Evolutionary conservation across 371 early-diverging fungal genomes (phyloP).

Genomic region (Quaeritorhiza haematococci): DNA sequence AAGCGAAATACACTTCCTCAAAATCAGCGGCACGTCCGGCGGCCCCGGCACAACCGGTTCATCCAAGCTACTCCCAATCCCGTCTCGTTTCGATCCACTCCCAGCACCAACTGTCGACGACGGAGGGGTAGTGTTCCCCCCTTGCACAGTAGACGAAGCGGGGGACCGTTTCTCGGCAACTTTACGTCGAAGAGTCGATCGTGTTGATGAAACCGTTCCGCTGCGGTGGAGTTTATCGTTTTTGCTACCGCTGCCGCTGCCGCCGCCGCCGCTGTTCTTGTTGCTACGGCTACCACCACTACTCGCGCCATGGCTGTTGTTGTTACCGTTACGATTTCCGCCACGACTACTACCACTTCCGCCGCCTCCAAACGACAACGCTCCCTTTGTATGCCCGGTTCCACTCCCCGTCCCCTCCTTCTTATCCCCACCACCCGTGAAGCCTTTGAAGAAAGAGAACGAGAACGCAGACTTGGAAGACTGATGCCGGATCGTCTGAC

Average conservation of each 20-base stretch:
- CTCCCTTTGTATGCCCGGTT: slow-evolving; percentile 7
- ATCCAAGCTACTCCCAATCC: slow-evolving; percentile 16
- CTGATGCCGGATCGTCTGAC: too few relatives aligned
- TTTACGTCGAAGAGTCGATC: not conserved
- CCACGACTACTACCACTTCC: too few relatives aligned
- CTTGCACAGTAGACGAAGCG: slow-evolving; percentile 11
- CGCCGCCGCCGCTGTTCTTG: slow-evolving; percentile 5
- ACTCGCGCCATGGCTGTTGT: slow-evolving; percentile 12
- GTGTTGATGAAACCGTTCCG: slow-evolving; percentile 22
- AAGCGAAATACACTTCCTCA: slow-evolving; percentile 35
- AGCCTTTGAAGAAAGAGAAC: too few relatives aligned
- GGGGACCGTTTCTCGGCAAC: slow-evolving; percentile 5
- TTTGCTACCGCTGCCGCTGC: slow-evolving; percentile 5
- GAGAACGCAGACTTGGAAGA: too few relatives aligned
- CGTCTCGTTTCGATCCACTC: not conserved
- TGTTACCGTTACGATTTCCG: slow-evolving; percentile 13
- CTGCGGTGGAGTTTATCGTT: slow-evolving; percentile 13
- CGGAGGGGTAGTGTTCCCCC: slow-evolving; percentile 2
- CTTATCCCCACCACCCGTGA: not conserved
- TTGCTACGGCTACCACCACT: slow-evolving; percentile 7
- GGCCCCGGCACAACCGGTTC: too few relatives aligned
- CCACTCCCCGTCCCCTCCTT: slow-evolving; percentile 7
- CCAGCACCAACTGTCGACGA: not conserved
- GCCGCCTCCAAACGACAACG: too few relatives aligned
- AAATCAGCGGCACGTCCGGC: slow-evolving; percentile 28